Conservation (phyloP, 768 basidiomycete species). For the Tricholoma sp. region DNA sequence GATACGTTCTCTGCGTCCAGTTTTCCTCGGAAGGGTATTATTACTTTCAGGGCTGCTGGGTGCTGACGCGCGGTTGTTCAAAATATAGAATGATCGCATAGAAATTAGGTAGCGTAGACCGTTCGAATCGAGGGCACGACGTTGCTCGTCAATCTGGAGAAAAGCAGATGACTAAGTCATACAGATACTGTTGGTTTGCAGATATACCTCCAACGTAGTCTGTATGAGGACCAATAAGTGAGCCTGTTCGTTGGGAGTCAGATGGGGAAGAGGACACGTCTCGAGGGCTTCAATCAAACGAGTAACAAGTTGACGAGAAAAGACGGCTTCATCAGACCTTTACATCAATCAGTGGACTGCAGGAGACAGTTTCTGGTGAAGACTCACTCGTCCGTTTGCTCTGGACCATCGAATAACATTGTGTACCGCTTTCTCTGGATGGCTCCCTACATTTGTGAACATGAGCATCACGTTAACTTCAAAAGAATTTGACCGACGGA, state of each 20-base stretch:
- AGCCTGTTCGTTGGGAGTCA: constrained; percentile 77
- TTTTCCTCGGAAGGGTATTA: constrained; percentile 35
- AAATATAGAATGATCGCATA: constrained; percentile 86
- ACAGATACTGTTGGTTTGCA: background rate
- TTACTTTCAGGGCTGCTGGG: constrained; percentile 43
- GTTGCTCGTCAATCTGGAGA: constrained; percentile 79
- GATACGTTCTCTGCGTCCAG: constrained; percentile 68
- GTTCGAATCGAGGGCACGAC: constrained; percentile 86
- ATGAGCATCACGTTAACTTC: constrained; percentile 7
- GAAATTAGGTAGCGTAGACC: constrained; percentile 92
- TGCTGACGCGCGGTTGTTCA: constrained; percentile 59
- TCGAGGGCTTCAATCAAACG: constrained; percentile 65
- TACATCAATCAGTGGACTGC: constrained; percentile 5
- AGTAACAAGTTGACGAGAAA: constrained; percentile 56
- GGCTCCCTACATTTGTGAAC: constrained; percentile 1
- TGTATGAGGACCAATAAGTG: constrained; percentile 83
- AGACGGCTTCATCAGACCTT: constrained; percentile 50
- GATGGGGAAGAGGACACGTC: constrained; percentile 55
- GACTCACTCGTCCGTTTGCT: constrained; percentile 42
- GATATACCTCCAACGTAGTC: constrained; percentile 72
- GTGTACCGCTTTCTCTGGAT: constrained; percentile 39
- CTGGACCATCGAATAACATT: constrained; percentile 46
- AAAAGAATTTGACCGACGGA: constrained; percentile 11
- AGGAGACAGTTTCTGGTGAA: background rate
- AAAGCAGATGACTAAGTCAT: background rate